Evolutionary conservation across 352 stramenopile species (phyloP), one percentile per base, ranked within the genome.

Genomic region (Phytophthora fragariaefolia): DNA sequence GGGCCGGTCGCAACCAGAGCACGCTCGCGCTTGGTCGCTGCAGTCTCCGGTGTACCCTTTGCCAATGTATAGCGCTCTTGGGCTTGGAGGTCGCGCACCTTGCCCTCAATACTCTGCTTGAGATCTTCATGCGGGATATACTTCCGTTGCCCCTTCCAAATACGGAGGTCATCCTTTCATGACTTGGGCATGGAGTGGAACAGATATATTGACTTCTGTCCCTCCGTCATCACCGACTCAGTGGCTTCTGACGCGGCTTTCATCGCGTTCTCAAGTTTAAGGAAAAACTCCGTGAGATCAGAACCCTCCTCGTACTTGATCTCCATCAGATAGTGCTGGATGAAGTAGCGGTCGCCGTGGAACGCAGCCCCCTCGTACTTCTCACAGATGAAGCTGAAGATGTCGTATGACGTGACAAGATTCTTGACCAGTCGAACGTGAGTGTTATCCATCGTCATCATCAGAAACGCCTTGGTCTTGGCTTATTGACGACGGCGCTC

Each of bases 401-500:
- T 48, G 7, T 48, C 40, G 40, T 26, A 48, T 0, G 18, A 48
- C n/a, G 40, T 56, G 13, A 13, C 36, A 30, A 62, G 53, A 40
- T 65, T 65, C 36, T 65, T 65, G 15, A 65, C 52, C 3, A 69
- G 40, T 4, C 54, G 48, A 5, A 69, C 55, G 46, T 63, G 47
- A 0, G 53, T n/a, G n/a, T n/a, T n/a, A n/a, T n/a, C 59, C 53
- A 74, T 74, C 4, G 59, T 63, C 30, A 66, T 74, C 53, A 74
- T 52, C 24, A 69, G 3, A 24, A 65, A 66, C 0, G 53, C 53
- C 27, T 69, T 65, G 2, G 59, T 74, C 18, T 62, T 49, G n/a
- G 53, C 53, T 58, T 69, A 48, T 34, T 58, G 17, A n/a, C 27
- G n/a, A 7, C 18, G 54, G n/a, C 49, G 38, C 1, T 45, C 20